Conservation (phyloP, 768 basidiomycete species). For the Rhizopogon roseolus region DNA sequence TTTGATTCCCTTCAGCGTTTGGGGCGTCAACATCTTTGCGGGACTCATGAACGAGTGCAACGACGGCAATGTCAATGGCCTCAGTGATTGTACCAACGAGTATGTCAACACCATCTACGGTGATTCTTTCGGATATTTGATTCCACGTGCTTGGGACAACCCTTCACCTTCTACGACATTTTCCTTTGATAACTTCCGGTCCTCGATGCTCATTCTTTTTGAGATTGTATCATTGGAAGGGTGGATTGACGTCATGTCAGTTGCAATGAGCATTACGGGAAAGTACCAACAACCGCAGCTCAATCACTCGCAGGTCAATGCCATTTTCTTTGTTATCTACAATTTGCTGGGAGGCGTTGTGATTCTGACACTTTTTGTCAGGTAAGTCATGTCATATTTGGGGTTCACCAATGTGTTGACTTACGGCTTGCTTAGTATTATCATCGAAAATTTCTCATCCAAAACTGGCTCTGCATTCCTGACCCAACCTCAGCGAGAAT, state of each 20-base stretch:
- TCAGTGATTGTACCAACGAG: constrained; percentile 69
- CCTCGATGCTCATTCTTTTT: constrained; percentile 86
- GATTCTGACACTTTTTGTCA: constrained; percentile 86
- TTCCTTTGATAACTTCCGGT: constrained; percentile 83
- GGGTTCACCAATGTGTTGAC: neutral
- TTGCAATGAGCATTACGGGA: constrained; percentile 76
- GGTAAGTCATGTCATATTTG: constrained; percentile 40
- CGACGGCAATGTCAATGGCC: constrained; percentile 48
- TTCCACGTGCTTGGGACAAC: constrained; percentile 87
- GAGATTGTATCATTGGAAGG: constrained; percentile 96
- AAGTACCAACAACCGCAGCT: constrained; percentile 60
- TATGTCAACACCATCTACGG: constrained; percentile 61
- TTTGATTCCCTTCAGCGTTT: constrained; percentile 89
- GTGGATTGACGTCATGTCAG: constrained; percentile 91
- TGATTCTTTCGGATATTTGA: constrained; percentile 59
- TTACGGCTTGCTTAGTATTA: constrained; percentile 56
- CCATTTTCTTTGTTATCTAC: constrained; percentile 88
- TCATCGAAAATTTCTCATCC: constrained; percentile 88
- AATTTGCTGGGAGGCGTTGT: constrained; percentile 89
- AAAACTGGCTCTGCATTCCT: constrained; percentile 84
- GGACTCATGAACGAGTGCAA: constrained; percentile 85
- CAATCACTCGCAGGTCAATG: constrained; percentile 76
- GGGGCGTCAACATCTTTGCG: constrained; percentile 91
- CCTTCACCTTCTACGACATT: constrained; percentile 80
- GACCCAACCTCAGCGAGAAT: constrained; percentile 84